Evolutionary conservation across 345 rosid species (phyloP).

Genomic region (Chamaenerion angustifolium): DNA sequence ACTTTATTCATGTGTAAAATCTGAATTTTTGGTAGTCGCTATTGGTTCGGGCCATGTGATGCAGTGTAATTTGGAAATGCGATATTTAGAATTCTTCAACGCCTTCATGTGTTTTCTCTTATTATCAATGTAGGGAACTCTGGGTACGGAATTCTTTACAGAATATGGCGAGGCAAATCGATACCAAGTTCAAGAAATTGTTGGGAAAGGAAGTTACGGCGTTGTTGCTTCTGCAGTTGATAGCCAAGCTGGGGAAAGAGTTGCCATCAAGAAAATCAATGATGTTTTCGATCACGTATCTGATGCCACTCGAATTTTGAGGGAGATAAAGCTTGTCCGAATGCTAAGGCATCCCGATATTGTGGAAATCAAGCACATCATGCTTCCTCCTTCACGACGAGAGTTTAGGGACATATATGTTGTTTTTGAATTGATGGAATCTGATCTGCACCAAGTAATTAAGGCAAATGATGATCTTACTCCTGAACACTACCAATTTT

Average conservation of each 20-base stretch:
- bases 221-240: conserved; percentile 92
- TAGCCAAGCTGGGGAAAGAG: conserved; percentile 66
- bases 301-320: conserved; percentile 88
- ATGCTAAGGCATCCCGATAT: conserved; percentile 92
- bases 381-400: conserved; percentile 95
- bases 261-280: conserved; percentile 89
- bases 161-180: conserved; percentile 95
- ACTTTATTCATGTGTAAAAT: no score
- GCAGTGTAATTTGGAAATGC: background rate
- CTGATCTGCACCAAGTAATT: conserved; percentile 96
- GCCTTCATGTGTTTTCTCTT: background rate
- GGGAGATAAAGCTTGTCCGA: conserved; percentile 90
- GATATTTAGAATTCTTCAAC: background rate
- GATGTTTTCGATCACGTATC: conserved; percentile 98
- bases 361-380: conserved; percentile 86
- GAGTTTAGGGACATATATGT: conserved; percentile 92
- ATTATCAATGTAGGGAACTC: conserved; percentile 25
- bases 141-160: conserved; percentile 75
- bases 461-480: conserved; percentile 93
- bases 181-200: conserved; percentile 80
- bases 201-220: conserved; percentile 98
- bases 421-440: conserved; percentile 95
- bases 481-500: conserved; percentile 93
- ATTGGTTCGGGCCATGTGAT: no score
- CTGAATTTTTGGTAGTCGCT: no score